Evolutionary conservation across 2,329 filamentous ascomycete species (phyloP).

Genomic region (Aspergillus cejpii): DNA sequence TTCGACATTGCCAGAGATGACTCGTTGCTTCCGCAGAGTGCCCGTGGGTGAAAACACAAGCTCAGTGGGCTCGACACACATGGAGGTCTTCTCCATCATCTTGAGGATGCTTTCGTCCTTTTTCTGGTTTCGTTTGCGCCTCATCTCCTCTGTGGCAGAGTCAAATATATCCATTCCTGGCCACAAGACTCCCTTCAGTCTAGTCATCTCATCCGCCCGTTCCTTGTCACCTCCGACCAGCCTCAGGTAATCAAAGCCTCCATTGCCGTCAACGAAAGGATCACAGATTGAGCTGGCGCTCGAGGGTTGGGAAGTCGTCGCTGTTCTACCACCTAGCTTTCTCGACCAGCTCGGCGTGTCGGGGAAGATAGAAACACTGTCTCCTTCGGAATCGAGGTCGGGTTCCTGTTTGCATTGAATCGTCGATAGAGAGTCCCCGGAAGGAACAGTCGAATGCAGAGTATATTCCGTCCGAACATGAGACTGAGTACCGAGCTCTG

Average conservation of each 20-base stretch:
- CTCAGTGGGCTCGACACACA: conserved; percentile 42
- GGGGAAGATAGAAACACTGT: conserved; percentile 8
- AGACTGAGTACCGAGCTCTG: neutral
- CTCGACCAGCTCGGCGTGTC: conserved; percentile 11
- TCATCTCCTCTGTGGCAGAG: conserved; percentile 45
- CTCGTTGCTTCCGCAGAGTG: conserved; percentile 37
- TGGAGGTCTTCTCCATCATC: conserved; percentile 43
- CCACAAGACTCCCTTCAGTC: conserved; percentile 45
- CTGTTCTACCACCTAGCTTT: conserved; percentile 1
- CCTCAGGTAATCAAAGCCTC: conserved; percentile 17
- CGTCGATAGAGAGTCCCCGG: neutral
- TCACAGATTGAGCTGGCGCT: conserved; percentile 13
- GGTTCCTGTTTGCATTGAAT: conserved; percentile 17
- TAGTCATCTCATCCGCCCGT: conserved; percentile 34
- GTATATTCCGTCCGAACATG: conserved; percentile 2
- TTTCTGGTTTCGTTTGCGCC: conserved; percentile 46
- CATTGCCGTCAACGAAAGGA: conserved; percentile 15
- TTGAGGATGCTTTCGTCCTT: conserved; percentile 43
- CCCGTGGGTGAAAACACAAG: conserved; percentile 44
- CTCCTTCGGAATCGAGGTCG: conserved; percentile 12
- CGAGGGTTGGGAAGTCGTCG: conserved; percentile 1
- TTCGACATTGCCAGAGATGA: conserved; percentile 46
- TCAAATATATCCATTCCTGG: conserved; percentile 50
- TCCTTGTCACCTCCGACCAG: conserved; percentile 23
- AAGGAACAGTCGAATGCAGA: neutral